Base-by-base conservation (phyloP, 257 asterid genomes). In the Nicotiana obtusifolia region DNA sequence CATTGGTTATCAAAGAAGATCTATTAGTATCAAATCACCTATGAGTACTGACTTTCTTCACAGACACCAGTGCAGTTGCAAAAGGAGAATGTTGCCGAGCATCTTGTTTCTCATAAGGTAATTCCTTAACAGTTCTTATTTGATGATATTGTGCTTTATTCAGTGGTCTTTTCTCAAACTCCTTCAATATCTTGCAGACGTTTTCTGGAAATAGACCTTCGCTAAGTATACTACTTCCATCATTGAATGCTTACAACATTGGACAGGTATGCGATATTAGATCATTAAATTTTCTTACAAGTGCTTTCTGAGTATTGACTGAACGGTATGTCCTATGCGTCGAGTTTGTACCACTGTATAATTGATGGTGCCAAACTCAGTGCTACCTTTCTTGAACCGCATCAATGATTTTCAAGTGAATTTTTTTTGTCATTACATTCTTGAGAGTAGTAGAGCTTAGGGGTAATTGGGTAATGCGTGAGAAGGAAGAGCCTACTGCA, bases 161-260 rank as follows among this genome's bases (percentile, higher is more conserved):
- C 31, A 10, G 35, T 75, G 59, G 24, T 75, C 24, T 26, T 7
- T 75, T 49, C 80, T 75, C 37, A 75, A 75, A 75, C 44, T 75
- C 80, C 37, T 75, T 16, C 62, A 24, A 75, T 75, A 75, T 75
- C 60, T 75, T 84, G 88, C 93, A 96, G 99, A 96, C 97, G 22
- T 96, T 96, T 89, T 88, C 97, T 17, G 99, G 99, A 66, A 94
- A 96, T 87, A 94, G 99, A 49, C 99, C 98, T 64, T 96, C 98
- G 84, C 89, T 96, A 83, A 96, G 98, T 91, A 86, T 96, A 81
- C 92, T 96, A 60, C 97, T 96, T 81, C 98, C 99, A 76, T 91
- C 97, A 16, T 85, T 96, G 83, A 88, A 87, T 86, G 98, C 99
- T 84, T 94, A 96, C 92, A 94, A 88, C 83, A 79, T 96, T 71